Evolutionary conservation across 495 filamentous ascomycete genomes (phyloP).

Genomic region (Rostrohypoxylon terebratum): DNA sequence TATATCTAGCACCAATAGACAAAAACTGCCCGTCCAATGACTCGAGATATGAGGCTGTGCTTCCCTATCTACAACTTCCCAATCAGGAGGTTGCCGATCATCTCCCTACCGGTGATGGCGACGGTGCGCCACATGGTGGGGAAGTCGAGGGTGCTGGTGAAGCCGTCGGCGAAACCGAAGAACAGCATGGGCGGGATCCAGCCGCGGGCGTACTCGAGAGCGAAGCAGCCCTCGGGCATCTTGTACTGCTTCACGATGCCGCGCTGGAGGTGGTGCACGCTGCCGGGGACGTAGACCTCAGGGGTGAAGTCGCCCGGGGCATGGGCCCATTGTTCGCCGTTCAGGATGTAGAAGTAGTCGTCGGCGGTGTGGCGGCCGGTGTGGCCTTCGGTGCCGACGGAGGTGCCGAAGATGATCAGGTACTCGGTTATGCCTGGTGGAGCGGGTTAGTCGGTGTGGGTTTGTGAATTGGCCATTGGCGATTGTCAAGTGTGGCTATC

Average conservation of each 20-base stretch:
- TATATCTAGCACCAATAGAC: background rate
- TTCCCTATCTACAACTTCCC: constrained; percentile 72
- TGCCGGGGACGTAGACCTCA: constrained; percentile 79
- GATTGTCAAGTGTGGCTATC: no score
- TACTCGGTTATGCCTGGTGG: constrained; percentile 74
- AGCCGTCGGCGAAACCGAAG: constrained; percentile 85
- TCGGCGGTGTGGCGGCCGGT: constrained; percentile 87
- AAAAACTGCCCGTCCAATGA: background rate
- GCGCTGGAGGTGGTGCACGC: constrained; percentile 80
- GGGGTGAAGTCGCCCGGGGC: constrained; percentile 75
- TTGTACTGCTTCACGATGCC: constrained; percentile 87
- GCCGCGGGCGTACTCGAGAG: constrained; percentile 87
- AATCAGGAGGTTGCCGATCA: constrained; percentile 74
- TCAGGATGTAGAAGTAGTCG: constrained; percentile 92
- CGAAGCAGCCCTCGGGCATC: constrained; percentile 83
- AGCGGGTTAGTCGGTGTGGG: constrained; percentile 18
- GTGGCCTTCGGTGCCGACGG: constrained; percentile 90
- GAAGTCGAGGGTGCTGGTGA: constrained; percentile 80
- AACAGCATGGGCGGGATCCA: constrained; percentile 92
- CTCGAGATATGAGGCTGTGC: background rate
- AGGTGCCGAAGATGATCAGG: constrained; percentile 84
- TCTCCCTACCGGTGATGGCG: constrained; percentile 76
- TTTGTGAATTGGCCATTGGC: no score
- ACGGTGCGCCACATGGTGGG: constrained; percentile 81
- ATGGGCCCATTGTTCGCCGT: constrained; percentile 78